Evolutionary conservation across 768 basidiomycete genomes (phyloP).

Genomic region (Tricholoma matsutake): DNA sequence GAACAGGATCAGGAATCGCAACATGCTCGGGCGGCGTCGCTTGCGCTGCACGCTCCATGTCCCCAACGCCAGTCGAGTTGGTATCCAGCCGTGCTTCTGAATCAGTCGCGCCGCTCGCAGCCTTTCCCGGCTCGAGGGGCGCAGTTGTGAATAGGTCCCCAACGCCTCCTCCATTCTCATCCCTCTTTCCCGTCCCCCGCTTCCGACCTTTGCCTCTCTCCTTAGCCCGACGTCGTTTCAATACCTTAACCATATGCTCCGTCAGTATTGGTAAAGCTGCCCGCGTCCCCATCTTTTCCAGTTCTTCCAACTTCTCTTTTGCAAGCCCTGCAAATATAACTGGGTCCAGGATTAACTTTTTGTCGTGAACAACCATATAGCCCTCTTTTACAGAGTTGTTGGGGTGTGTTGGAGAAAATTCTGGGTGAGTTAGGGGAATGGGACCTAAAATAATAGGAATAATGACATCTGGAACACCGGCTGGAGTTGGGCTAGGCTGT

Average conservation of each 20-base stretch:
- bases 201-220: slow-evolving; percentile 33
- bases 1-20: slow-evolving; percentile 21
- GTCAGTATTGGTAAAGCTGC: slow-evolving; percentile 81
- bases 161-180: slow-evolving; percentile 8
- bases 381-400: slow-evolving; percentile 51
- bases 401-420: slow-evolving; percentile 42
- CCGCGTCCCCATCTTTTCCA: slow-evolving; percentile 79
- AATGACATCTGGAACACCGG: slow-evolving; percentile 51
- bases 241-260: slow-evolving; percentile 77
- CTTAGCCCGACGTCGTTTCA: slow-evolving; percentile 69
- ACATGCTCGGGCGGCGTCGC: slow-evolving; percentile 8
- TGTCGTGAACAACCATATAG: slow-evolving; percentile 80
- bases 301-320: slow-evolving; percentile 64
- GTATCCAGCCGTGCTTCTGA: not conserved
- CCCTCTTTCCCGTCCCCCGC: slow-evolving; percentile 28
- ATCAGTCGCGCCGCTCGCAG: not conserved
- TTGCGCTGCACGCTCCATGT: not conserved
- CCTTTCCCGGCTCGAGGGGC: slow-evolving; percentile 30
- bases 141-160: slow-evolving; percentile 44
- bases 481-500: slow-evolving; percentile 15
- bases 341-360: slow-evolving; percentile 81
- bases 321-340: slow-evolving; percentile 79
- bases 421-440: slow-evolving; percentile 62
- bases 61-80: not conserved
- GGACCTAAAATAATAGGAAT: slow-evolving; percentile 78